A percentile compares a stretch with the other conserved stretches of the same genome.
These are phyloP conservation scores for Nakaseomyces kungkrabaensis DNA, from an alignment of 1,139 yeast genomes.

Conservation along the genomic window DNA sequence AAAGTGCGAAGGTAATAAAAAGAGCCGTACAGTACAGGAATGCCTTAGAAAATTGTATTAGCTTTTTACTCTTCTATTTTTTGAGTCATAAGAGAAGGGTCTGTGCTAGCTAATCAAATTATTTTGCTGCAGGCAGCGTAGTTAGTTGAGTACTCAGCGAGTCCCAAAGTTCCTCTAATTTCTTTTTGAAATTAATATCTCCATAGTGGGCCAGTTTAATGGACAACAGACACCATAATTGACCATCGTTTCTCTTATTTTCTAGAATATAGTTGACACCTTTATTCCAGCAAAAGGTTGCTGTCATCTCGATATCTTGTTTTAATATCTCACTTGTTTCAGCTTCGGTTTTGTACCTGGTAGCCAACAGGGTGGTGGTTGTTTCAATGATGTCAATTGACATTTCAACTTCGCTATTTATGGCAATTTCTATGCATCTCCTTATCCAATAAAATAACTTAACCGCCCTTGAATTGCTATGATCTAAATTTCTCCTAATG, in stretches of 20 bases:
- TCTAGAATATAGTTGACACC: constrained; percentile 18
- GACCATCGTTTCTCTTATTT: constrained; percentile 9
- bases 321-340: background rate
- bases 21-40: too few species aligned
- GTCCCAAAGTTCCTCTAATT: constrained; percentile 15
- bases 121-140: background rate
- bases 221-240: constrained; percentile 16
- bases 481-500: constrained; percentile 4
- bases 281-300: constrained; percentile 21
- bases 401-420: background rate
- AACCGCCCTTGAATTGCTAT: background rate
- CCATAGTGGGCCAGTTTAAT: constrained; percentile 13
- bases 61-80: too few species aligned
- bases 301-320: constrained; percentile 15
- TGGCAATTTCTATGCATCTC: constrained; percentile 3
- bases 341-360: background rate
- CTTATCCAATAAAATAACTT: constrained; percentile 9
- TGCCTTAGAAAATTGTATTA: too few species aligned
- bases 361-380: background rate
- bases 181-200: constrained; percentile 10
- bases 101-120: too few species aligned
- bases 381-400: background rate
- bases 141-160: background rate
- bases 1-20: too few species aligned
- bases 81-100: too few species aligned